Evolutionary conservation across 768 basidiomycete genomes (phyloP).

Genomic region (Suillus paluster): DNA sequence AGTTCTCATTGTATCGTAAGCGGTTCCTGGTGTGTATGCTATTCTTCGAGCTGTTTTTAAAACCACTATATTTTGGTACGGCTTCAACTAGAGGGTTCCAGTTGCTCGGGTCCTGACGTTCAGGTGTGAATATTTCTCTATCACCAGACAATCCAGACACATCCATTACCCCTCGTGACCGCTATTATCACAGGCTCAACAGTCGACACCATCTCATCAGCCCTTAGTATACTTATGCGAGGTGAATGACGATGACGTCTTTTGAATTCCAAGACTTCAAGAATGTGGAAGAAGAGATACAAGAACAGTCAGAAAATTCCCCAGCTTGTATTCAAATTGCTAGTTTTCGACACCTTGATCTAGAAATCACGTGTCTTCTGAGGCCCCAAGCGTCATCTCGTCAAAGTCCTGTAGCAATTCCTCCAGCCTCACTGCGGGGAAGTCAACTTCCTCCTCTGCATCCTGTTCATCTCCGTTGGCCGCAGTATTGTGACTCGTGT

Average conservation of each 20-base stretch:
- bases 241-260: background rate
- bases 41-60: background rate
- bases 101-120: too few species aligned
- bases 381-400: conserved; percentile 77
- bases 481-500: conserved; percentile 30
- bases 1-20: background rate
- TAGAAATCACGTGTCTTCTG: conserved; percentile 20
- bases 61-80: too few species aligned
- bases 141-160: too few species aligned
- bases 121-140: too few species aligned
- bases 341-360: background rate
- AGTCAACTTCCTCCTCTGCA: conserved; percentile 77
- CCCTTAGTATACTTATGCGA: background rate
- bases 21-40: background rate
- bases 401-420: conserved; percentile 93
- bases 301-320: background rate
- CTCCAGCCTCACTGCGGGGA: conserved; percentile 84
- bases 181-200: background rate
- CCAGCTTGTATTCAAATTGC: background rate
- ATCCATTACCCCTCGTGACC: too few species aligned
- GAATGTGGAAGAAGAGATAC: background rate
- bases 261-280: background rate
- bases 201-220: background rate
- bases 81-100: too few species aligned
- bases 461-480: conserved; percentile 40